Evolutionary conservation across 345 rosid genomes (phyloP), one percentile per base, ranked within the genome.

Genomic region (Gossypium rotundifolium): DNA sequence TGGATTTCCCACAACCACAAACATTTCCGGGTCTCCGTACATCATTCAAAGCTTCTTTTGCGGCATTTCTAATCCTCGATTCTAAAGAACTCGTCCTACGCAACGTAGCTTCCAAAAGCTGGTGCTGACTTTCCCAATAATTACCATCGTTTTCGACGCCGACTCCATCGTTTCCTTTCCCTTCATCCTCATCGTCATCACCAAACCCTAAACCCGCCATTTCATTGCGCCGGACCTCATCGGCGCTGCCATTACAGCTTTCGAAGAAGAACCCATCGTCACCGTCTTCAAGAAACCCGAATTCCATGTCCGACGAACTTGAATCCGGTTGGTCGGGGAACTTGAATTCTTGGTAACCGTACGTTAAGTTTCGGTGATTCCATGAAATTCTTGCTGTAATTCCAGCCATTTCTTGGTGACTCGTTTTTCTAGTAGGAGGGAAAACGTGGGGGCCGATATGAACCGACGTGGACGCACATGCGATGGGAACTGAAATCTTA

Each of bases 111-210:
- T 86, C 85, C 20, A 78, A 75, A 71, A 77, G 65, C 71, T 87
- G 83, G 70, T 76, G 82, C 55, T 88, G 89, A 0, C 61, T 75
- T 38, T 90, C 89, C 94, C 94, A 90, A 22, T 83, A 88, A 10
- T 11, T 80, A 64, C 13, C 80, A 40, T 20, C 78, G 18, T 83
- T 87, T 48, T 85, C 84, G 6, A 42, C 76, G 48, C 53, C 61
- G 38, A 9, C 75, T 9, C 4, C 65, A 44, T 23, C 7, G 2
- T 55, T 75, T 11, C 58, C 82, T 44, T 72, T 81, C 33, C 71
- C 81, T 0, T 64, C 68, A n/a, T 14, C 40, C 14, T 74, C 79
- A 0, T 69, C 76, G 3, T 38, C 18, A 45, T 9, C 12, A 2
- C 49, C 49, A 45, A 45, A 11, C 2, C 52, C 14, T 48, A 51